Base-by-base conservation (phyloP, 805 yeast genomes). In the Suhomyces sp. region DNA sequence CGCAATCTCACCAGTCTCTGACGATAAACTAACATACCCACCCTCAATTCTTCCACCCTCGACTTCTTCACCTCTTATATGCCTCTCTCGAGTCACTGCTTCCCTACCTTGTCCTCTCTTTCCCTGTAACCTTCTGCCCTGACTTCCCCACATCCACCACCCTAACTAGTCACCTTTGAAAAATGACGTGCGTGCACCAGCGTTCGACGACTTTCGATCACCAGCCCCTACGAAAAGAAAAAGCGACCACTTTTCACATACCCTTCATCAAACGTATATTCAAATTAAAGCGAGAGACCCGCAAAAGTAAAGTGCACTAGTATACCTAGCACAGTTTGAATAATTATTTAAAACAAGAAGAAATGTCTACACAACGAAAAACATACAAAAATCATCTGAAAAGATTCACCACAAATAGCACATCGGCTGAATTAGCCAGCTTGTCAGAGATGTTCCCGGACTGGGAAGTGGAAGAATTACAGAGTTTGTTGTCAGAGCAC, bases 391-490 rank as follows among this genome's bases (percentile, higher is more conserved):
- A 71, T 60, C 76, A 76, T 56, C 75, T 75, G 57, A 79, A 76
- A 66, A 75, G 73, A 67, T 69, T 65, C 56, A 64, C 56, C 55
- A 57, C 60, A 51, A 46, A 51, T 50, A 57, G 56, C 58, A 59
- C 63, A 33, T 57, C 64, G 21, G 57, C 50, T 43, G 72, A 72
- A 53, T 62, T 73, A 80, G 66, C 75, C 82, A 82, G 87, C 35
- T 80, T 93, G 60, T 69, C 78, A 47, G 98, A 93, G 71, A 78
- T 94, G 76, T 92, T 94, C 75, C 96, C 97, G 43, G 97, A 89
- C 66, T 94, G 99, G 99, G 81, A 88, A 46, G 77, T 80, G 50
- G 96, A 88, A 25, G 99, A 94, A 66, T 82, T 94, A 65, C 72
- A 77, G 44, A 82, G 86, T 49, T 83, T 90, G 53, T 83, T 92